Base-by-base conservation (phyloP, 2,329 filamentous ascomycete genomes). In the Paecilomyces formosus region DNA sequence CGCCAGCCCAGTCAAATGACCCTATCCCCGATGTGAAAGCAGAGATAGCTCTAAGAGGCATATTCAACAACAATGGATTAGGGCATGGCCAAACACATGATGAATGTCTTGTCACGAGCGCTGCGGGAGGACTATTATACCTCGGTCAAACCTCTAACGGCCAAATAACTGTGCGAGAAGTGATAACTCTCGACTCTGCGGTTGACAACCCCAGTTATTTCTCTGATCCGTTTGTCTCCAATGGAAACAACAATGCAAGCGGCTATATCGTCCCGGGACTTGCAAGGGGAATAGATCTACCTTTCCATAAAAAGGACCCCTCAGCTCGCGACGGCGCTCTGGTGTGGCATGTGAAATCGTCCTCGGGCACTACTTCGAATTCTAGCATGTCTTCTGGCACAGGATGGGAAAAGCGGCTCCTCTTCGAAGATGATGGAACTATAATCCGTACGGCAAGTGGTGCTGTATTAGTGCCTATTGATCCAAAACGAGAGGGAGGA, bases 191-290 rank as follows among this genome's bases (percentile, higher is more conserved):
- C 2, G 77, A 81, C 35, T 73, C 74, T 1, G 64, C 74, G 2
- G 70, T 82, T 12, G 84, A 87, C 63, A 87, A 87, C 60, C 84
- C 84, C 0, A 79, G 68, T 63, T 87, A 81, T 68, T 87, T 83
- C 64, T 58, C 66, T 0, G 85, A 87, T 55, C 78, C 81, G 0
- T 85, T 80, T 52, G 71, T 76, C 1, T 70, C 64, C 0, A 15
- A 26, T 26, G 70, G 72, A 21, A 24, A 15, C 3, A 55, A 68
- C 33, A 80, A 85, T 58, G 78, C 77, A 15, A 85, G 82, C 57
- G 83, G 84, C 0, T 82, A 81, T 55, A 67, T 87, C 0, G 64
- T 81, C 0, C 74, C 79, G 0, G 84, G 84, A 1, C 51, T 85
- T 0, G 66, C 75, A 0, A 73, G 74, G 11, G 75, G 63, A 0